Evolutionary conservation across 371 early-diverging fungal genomes (phyloP), one percentile per base, ranked within the genome.

Genomic region (Parasitella parasitica): DNA sequence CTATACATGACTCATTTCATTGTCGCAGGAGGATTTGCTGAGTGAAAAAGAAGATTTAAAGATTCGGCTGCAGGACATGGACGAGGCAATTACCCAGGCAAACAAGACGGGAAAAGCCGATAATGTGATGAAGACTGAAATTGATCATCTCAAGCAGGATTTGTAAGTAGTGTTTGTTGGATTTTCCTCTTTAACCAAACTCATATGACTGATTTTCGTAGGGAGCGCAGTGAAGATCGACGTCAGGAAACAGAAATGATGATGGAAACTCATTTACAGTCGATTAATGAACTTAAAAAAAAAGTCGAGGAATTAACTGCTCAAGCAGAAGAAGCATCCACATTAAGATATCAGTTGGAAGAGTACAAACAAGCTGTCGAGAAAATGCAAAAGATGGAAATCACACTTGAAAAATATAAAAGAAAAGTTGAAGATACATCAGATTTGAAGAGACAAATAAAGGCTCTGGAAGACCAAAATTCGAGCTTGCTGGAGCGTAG

Each of bases 371-470:
- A 94, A 64, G 83, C 88, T 0, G 88, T 89, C 13, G 97, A 96
- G 56, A 91, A 90, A 60, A 83, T 96, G 58, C 89, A 89, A 70
- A 94, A 91, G 74, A 83, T 91, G 34, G 97, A 97, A 69, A 91
- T 85, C 32, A 83, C 90, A 26, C 77, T 94, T 35, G 97, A 95
- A 60, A 97, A 97, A 69, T 98, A 95, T 79, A 94, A 93, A 70
- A 86, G 92, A 65, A 91, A 92, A 54, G 82, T 94, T 16, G 97
- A 97, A 59, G 96, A 97, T 53, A 83, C 83, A 15, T 83, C 85
- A 1, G 96, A 96, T 52, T 55, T 92, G 36, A 83, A 91, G 51
- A 82, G 88, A 52, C 91, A 93, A 64, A 84, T 94, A 60, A 92
- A 92, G 80, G 71, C 75, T 6, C 63, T 92, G 16, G 97, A 97